Base-by-base conservation (phyloP, 2,329 filamentous ascomycete genomes). In the Penicillium sp. region DNA sequence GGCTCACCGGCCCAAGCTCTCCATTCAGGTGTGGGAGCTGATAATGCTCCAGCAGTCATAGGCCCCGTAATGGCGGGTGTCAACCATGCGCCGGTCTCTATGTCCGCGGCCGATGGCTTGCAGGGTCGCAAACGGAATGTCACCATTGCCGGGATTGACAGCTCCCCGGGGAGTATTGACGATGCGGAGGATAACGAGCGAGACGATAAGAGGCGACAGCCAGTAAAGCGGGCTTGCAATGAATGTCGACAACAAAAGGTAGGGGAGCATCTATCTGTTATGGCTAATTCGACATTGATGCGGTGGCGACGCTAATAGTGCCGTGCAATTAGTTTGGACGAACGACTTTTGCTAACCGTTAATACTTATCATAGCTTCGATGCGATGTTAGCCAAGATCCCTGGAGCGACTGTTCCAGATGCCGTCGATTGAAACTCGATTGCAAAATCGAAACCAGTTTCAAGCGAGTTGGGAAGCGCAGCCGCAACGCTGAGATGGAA, bases 221-320 rank as follows among this genome's bases (percentile, higher is more conserved):
- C 79, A 2, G 76, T 80, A 58, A 85, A 88, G 74, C 78, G 85
- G 66, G 85, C 85, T 20, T 88, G 85, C 70, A 88, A 88, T 69
- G 85, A 88, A 67, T 89, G 85, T 69, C 79, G 85, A 48, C 86
- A 89, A 71, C 85, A 89, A 67, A 88, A 88, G 78, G 85, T 88
- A 61, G 71, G 70, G 54, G 35, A 22, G 9, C 31, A 25, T 31
- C 20, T 25, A 35, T 23, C 23, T 18, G 18, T 31, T 52, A 48
- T 45, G n/a, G n/a, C n/a, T 46, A 22, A 52, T 57, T 49, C 56
- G 44, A 54, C 43, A 35, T 25, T 15, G 46, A 25, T 22, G 15
- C 33, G 23, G 50, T 40, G 42, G 48, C 49, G 42, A 44, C 20
- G 37, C 49, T 45, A 29, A 47, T 6, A 40, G 27, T 23, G 20